Conservation (phyloP, 352 stramenopile genomes). For the Phytophthora podocarpi region DNA sequence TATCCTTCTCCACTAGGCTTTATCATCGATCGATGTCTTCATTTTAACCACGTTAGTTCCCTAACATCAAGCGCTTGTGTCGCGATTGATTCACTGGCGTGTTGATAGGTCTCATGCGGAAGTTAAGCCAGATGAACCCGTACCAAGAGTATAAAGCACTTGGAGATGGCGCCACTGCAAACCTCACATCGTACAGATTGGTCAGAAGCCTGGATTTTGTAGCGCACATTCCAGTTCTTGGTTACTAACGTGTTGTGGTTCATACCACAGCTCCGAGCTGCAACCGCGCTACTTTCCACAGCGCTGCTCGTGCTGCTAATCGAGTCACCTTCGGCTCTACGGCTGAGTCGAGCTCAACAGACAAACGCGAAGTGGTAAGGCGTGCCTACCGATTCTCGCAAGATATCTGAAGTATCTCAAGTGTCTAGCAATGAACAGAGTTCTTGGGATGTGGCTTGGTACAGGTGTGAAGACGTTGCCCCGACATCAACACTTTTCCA, state of each 20-base stretch:
- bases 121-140: constrained; percentile 34
- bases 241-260: constrained; percentile 2
- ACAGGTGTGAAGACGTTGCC: constrained; percentile 36
- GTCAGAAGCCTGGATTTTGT: constrained; percentile 10
- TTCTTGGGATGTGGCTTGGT: too few species aligned
- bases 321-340: constrained; percentile 47
- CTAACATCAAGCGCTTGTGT: constrained; percentile 34
- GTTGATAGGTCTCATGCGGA: constrained; percentile 55
- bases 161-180: constrained; percentile 1
- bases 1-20: constrained; percentile 54
- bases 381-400: background rate
- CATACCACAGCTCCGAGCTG: constrained; percentile 37
- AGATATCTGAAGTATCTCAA: too few species aligned
- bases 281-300: constrained; percentile 25
- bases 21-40: background rate
- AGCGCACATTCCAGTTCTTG: background rate
- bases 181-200: constrained; percentile 25
- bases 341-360: constrained; percentile 46
- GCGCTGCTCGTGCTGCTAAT: constrained; percentile 51
- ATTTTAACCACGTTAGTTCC: background rate
- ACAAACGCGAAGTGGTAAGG: constrained; percentile 43
- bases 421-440: too few species aligned
- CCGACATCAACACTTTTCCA: constrained; percentile 22
- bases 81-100: constrained; percentile 41
- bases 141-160: constrained; percentile 27